phyloP scores from a whole-genome alignment of 371 early-diverging fungal species.

The Syncephalastrum sp. region DNA sequence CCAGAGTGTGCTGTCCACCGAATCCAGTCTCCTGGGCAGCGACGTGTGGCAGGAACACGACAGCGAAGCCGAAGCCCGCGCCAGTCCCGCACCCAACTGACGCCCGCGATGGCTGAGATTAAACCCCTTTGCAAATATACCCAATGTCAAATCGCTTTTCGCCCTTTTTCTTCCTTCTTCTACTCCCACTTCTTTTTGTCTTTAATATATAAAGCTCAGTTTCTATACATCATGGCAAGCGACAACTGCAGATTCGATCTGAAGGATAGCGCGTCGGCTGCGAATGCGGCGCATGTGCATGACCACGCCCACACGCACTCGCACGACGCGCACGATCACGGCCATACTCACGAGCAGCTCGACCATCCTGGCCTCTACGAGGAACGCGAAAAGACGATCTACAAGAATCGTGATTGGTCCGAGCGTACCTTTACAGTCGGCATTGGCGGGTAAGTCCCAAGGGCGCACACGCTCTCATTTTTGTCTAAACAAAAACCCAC shows the following conservation, averaged over 20 bases:
- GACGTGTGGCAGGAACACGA: too few species aligned
- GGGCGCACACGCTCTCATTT: too few species aligned
- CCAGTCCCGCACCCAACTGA: too few species aligned
- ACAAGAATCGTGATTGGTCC: slow-evolving; percentile 77
- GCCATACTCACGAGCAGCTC: slow-evolving; percentile 81
- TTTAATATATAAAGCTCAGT: not conserved
- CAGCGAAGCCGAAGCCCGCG: too few species aligned
- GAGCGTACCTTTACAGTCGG: slow-evolving; percentile 95
- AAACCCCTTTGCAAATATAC: too few species aligned
- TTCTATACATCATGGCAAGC: slow-evolving; percentile 16
- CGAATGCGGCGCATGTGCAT: slow-evolving; percentile 25
- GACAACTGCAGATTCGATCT: slow-evolving; percentile 35
- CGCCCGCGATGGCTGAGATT: too few species aligned
- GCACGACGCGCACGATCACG: slow-evolving; percentile 49
- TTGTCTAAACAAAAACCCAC: too few species aligned
- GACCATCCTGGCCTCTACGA: slow-evolving; percentile 85
- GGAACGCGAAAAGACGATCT: slow-evolving; percentile 74
- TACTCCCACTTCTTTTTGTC: slow-evolving; percentile 3
- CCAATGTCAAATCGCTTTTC: not conserved
- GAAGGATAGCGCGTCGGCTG: slow-evolving; percentile 18
- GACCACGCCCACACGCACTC: slow-evolving; percentile 35
- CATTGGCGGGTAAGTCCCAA: slow-evolving; percentile 78
- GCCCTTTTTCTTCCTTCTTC: not conserved
- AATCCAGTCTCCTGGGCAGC: too few species aligned
- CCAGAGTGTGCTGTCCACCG: too few species aligned